Evolutionary conservation across 208 protist species (phyloP).

Genomic region (Leishmania mexicana): DNA sequence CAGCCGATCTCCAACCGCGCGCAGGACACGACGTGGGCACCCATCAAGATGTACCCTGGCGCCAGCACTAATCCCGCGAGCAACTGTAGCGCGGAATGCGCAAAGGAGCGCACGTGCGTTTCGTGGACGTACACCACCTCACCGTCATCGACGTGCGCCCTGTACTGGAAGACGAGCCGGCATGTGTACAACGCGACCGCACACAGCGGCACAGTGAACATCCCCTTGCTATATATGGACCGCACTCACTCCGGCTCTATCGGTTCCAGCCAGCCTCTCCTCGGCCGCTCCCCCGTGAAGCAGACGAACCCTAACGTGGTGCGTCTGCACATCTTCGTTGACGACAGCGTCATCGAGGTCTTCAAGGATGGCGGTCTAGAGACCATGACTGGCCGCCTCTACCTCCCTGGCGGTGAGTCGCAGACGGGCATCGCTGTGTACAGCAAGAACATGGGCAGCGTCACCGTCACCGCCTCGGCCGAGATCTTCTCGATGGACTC

Average conservation of each 20-base stretch:
- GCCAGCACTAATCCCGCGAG: background rate
- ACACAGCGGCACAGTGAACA: slow-evolving; percentile 37
- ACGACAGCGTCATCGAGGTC: slow-evolving; percentile 47
- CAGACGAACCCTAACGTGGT: slow-evolving; percentile 29
- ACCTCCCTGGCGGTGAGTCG: slow-evolving; percentile 25
- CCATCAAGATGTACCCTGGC: slow-evolving; percentile 34
- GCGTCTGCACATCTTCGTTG: slow-evolving; percentile 38
- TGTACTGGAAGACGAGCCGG: slow-evolving; percentile 42
- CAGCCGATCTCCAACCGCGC: slow-evolving; percentile 14
- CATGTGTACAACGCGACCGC: slow-evolving; percentile 7
- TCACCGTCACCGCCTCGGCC: slow-evolving; percentile 28
- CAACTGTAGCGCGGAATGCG: slow-evolving; percentile 44
- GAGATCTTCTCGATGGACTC: slow-evolving; percentile 40
- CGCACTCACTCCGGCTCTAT: slow-evolving; percentile 39
- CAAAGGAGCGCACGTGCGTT: slow-evolving; percentile 34
- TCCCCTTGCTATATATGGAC: slow-evolving; percentile 36
- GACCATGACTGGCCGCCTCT: slow-evolving; percentile 38
- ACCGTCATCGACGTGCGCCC: slow-evolving; percentile 20
- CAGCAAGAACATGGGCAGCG: slow-evolving; percentile 31
- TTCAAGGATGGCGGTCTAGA: slow-evolving; percentile 54
- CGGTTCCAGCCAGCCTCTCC: slow-evolving; percentile 26
- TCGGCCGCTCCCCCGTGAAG: slow-evolving; percentile 39
- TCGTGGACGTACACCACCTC: slow-evolving; percentile 40
- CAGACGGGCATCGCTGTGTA: slow-evolving; percentile 40
- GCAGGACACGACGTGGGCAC: slow-evolving; percentile 21